Percentiles rank a stretch among this genome's conserved stretches.
phyloP scores from a whole-genome alignment of 2,329 filamentous ascomycete species.

The Aspergillus uvarum region DNA sequence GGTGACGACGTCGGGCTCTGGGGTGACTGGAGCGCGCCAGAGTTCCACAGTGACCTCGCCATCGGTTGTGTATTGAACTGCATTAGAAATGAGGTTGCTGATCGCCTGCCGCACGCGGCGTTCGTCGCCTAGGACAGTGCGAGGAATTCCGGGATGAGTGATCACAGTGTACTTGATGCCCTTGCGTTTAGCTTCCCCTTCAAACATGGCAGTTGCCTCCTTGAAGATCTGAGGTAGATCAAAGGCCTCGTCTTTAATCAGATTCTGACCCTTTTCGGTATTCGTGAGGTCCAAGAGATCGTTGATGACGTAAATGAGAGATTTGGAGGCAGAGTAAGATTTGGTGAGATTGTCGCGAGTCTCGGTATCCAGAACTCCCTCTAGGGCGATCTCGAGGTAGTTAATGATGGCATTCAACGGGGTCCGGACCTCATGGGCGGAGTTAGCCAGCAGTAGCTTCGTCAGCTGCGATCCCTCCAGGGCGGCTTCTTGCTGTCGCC shows the following conservation, averaged over 20 bases:
- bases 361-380: constrained; percentile 75
- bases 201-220: constrained; percentile 76
- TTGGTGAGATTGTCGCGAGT: constrained; percentile 80
- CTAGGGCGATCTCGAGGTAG: constrained; percentile 85
- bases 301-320: constrained; percentile 90
- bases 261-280: constrained; percentile 74
- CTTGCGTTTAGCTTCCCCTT: constrained; percentile 73
- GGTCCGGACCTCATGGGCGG: constrained; percentile 86
- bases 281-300: constrained; percentile 87
- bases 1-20: constrained; percentile 56
- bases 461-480: constrained; percentile 80
- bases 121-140: constrained; percentile 72
- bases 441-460: constrained; percentile 76
- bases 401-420: constrained; percentile 93
- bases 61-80: constrained; percentile 70
- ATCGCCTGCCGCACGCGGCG: constrained; percentile 78
- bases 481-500: constrained; percentile 85
- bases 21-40: constrained; percentile 52
- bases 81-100: constrained; percentile 80
- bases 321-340: constrained; percentile 89
- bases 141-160: constrained; percentile 67
- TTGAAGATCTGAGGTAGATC: constrained; percentile 68
- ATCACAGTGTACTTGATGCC: constrained; percentile 68
- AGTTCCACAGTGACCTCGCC: constrained; percentile 71
- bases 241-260: constrained; percentile 79